Evolutionary conservation across 768 basidiomycete genomes (phyloP).

Genomic region (Collybiopsis luxurians): DNA sequence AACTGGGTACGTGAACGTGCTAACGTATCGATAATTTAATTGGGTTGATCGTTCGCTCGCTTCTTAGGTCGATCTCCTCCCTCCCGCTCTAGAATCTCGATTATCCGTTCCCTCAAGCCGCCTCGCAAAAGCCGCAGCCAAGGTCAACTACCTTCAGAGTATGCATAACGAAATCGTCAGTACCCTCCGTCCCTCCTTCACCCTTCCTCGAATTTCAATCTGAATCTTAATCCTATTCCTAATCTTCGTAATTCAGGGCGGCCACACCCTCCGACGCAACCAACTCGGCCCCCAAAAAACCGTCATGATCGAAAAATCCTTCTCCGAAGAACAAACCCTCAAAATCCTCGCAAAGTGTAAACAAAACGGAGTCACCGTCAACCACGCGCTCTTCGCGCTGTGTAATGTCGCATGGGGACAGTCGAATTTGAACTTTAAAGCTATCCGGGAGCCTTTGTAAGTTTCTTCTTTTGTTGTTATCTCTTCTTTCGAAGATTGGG

Average conservation of each 20-base stretch:
- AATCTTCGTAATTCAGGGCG: conserved; percentile 36
- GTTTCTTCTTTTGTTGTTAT: background rate
- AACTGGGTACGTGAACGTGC: conserved; percentile 20
- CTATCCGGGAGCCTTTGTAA: conserved; percentile 24
- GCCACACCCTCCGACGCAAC: conserved; percentile 48
- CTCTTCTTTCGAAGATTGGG: too few relatives aligned
- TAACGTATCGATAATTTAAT: background rate
- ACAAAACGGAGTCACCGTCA: conserved; percentile 54
- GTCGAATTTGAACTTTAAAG: conserved; percentile 17
- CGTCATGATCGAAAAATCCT: conserved; percentile 28
- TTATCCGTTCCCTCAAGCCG: conserved; percentile 15
- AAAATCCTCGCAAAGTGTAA: conserved; percentile 58
- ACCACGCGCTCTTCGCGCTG: conserved; percentile 56
- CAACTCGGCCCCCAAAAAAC: conserved; percentile 33
- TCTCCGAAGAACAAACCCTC: conserved; percentile 31
- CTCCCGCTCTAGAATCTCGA: conserved; percentile 25
- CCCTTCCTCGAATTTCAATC: background rate
- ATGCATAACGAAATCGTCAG: conserved; percentile 45
- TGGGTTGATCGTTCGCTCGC: background rate
- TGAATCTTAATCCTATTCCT: background rate
- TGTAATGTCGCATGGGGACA: conserved; percentile 57
- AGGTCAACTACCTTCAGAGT: conserved; percentile 45
- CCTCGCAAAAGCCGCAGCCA: conserved; percentile 35
- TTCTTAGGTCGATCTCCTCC: conserved; percentile 17
- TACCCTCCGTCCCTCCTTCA: conserved; percentile 1